Conservation (phyloP, 2,329 filamentous ascomycete genomes). For the Fusarium pseudocircinatum region DNA sequence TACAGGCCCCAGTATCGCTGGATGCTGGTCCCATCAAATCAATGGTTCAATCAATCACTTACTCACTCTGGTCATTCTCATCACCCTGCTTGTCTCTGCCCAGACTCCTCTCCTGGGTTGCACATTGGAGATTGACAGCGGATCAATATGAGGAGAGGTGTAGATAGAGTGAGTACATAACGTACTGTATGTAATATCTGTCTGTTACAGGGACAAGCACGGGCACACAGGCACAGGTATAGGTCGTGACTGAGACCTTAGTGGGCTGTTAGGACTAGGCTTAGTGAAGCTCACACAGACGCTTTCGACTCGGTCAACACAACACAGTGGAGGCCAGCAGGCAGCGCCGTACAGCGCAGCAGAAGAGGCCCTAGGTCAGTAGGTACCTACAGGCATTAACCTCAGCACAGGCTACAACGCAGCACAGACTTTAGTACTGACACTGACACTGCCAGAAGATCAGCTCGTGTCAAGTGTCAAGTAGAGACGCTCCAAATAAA, state of each 20-base stretch:
- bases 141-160: conserved; percentile 15
- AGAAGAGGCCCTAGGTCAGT: background rate
- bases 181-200: background rate
- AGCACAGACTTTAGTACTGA: background rate
- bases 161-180: conserved; percentile 15
- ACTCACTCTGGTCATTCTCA: conserved; percentile 26
- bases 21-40: conserved; percentile 32
- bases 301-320: conserved; percentile 6
- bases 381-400: background rate
- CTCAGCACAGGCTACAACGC: background rate
- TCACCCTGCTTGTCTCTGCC: conserved; percentile 17
- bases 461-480: conserved; percentile 30
- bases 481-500: conserved; percentile 37
- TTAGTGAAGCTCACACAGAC: conserved; percentile 33
- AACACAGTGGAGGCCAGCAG: background rate
- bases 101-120: conserved; percentile 36
- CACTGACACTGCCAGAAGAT: conserved; percentile 22
- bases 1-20: conserved; percentile 12
- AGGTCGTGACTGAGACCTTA: conserved; percentile 17
- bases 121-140: conserved; percentile 30
- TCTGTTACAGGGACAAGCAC: conserved; percentile 31
- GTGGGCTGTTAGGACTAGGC: conserved; percentile 23
- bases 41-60: conserved; percentile 24
- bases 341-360: background rate
- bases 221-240: conserved; percentile 23